Evolutionary conservation across 2,329 filamentous ascomycete species (phyloP), one percentile per base, ranked within the genome.

Genomic region (Ophiostoma angusticollis): DNA sequence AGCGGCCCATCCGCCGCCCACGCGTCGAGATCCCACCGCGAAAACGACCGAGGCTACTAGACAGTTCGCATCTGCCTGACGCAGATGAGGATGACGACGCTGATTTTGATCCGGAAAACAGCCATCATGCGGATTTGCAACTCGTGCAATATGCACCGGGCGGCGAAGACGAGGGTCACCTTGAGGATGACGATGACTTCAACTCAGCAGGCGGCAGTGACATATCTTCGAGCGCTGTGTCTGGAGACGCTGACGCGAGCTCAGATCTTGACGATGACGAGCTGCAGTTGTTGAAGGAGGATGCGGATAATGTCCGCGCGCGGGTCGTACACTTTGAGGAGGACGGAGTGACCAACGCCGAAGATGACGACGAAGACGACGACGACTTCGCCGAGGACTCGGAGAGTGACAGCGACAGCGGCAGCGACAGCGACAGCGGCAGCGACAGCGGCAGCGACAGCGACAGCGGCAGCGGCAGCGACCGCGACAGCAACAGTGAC

Each of bases 11-110:
- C 7, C 67, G 68, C 41, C 71, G 85, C 33, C 85, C 85, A 1
- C 55, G 70, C 0, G 63, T 93, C 28, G 62, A 68, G 11, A 83
- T 93, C 13, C 82, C 83, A 1, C 78, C 85, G 1, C 70, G 78
- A 45, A 93, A 91, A 55, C 71, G 72, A 49, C 70, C 68, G 25
- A 67, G 75, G 49, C 49, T 80, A 22, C 13, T 30, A 23, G 27
- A 37, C 16, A 14, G 28, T 28, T n/a, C 9, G 13, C 24, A 24
- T 16, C 19, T 24, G n/a, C 18, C 21, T n/a, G 35, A 31, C 8
- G 2, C 17, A 23, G 23, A 6, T 18, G 30, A 11, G 17, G 5
- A 18, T 11, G 30, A 13, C 30, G 30, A 21, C 16, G 30, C 3
- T 17, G 31, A 8, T 12, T 11, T 9, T 16, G 6, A n/a, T 13